phyloP scores from a whole-genome alignment of 2,329 filamentous ascomycete species.

The Colletotrichum coccodes region DNA sequence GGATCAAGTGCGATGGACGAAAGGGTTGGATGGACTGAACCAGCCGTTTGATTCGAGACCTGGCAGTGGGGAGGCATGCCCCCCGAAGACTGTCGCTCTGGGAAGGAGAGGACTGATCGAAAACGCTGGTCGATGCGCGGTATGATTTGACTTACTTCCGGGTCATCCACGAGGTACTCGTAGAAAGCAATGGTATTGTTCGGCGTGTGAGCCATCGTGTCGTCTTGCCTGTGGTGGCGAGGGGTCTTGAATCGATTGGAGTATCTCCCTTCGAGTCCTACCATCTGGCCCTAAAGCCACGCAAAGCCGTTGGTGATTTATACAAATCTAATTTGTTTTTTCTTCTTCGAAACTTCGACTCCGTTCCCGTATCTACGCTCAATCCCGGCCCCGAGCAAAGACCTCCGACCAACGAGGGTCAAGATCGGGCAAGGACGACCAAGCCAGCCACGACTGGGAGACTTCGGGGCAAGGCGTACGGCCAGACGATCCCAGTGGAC shows the following conservation, averaged over 20 bases:
- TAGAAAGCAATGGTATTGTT: constrained; percentile 17
- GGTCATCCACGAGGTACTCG: constrained; percentile 27
- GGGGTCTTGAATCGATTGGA: constrained; percentile 1
- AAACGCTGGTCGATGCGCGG: neutral
- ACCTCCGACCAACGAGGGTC: constrained; percentile 8
- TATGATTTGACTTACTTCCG: constrained; percentile 23
- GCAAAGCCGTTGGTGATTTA: constrained; percentile 25
- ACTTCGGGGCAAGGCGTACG: constrained; percentile 3
- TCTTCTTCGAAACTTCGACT: constrained; percentile 12
- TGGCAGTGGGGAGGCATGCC: neutral
- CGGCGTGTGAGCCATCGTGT: constrained; percentile 23
- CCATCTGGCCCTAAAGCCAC: neutral
- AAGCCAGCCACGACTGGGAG: constrained; percentile 18
- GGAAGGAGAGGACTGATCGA: neutral
- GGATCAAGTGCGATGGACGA: neutral
- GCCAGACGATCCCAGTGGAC: constrained; percentile 13
- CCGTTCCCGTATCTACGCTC: neutral
- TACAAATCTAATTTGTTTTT: constrained; percentile 3
- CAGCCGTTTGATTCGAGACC: neutral
- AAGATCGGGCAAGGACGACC: constrained; percentile 21
- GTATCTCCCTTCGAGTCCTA: constrained; percentile 19
- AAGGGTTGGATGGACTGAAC: neutral
- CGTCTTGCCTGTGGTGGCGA: neutral
- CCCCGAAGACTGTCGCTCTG: neutral
- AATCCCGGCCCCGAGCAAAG: constrained; percentile 10